Percentiles rank a stretch among this genome's conserved stretches.
Conservation (phyloP, 2,329 filamentous ascomycete genomes). For the Aspergillus piperis region DNA sequence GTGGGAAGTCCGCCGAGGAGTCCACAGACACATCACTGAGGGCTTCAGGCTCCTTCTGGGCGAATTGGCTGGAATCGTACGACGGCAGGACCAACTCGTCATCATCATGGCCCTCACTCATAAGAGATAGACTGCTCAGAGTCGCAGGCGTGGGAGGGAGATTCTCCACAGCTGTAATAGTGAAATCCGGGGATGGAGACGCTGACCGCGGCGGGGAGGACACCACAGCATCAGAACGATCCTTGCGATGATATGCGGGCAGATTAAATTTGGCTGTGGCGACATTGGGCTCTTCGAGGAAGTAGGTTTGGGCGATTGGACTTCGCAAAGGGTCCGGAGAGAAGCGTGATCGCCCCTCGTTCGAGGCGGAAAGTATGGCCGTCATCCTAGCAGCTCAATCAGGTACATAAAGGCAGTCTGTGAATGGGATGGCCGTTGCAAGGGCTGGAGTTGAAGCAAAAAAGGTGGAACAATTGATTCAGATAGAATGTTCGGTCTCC, state of each 20-base stretch:
- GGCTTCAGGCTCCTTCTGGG: conserved; percentile 45
- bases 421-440: background rate
- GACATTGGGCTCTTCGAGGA: conserved; percentile 27
- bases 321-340: conserved; percentile 34
- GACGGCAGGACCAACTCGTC: conserved; percentile 47
- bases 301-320: conserved; percentile 36
- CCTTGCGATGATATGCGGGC: conserved; percentile 27
- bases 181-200: conserved; percentile 41
- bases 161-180: conserved; percentile 30
- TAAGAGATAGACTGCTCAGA: conserved; percentile 41
- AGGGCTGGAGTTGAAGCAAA: background rate
- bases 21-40: conserved; percentile 26
- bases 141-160: conserved; percentile 41
- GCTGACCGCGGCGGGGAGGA: conserved; percentile 40
- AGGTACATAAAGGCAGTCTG: conserved; percentile 7
- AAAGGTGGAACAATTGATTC: background rate
- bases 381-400: conserved; percentile 32
- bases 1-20: conserved; percentile 49
- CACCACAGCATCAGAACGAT: conserved; percentile 28
- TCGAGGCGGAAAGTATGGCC: conserved; percentile 34
- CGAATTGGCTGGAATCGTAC: conserved; percentile 49
- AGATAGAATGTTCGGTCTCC: background rate
- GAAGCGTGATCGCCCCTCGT: conserved; percentile 34
- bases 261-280: conserved; percentile 29
- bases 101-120: conserved; percentile 28